A percentile compares a stretch with the other conserved stretches of the same genome.
Evolutionary conservation across 1,284 basidiomycete species (phyloP).

Genomic region (Cryptococcus maquisensis): DNA sequence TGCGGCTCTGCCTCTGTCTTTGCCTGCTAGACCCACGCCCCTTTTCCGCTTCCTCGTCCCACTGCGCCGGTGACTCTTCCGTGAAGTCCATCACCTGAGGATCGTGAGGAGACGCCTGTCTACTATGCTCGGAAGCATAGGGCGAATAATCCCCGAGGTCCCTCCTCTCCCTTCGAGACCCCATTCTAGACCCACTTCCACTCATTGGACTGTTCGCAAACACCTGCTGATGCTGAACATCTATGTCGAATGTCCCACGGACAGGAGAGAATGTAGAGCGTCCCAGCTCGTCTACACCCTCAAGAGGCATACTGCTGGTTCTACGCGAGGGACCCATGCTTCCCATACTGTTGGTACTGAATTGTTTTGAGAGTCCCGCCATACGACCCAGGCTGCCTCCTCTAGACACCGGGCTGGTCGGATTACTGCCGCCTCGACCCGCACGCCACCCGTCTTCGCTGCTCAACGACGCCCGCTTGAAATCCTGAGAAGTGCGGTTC

Average conservation of each 20-base stretch:
- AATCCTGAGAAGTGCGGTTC: slow-evolving; percentile 14
- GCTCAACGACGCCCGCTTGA: slow-evolving; percentile 3
- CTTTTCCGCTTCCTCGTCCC: background rate
- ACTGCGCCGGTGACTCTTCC: background rate
- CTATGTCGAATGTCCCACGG: slow-evolving; percentile 4
- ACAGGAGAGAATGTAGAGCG: background rate
- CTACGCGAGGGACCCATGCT: slow-evolving; percentile 1
- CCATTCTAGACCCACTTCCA: background rate
- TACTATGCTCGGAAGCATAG: too few species aligned
- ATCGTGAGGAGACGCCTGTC: too few species aligned
- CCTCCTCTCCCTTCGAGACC: background rate
- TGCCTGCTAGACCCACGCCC: too few species aligned
- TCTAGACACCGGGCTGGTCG: background rate
- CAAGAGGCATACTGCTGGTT: slow-evolving; percentile 3
- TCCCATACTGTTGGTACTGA: background rate
- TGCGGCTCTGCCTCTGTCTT: too few species aligned
- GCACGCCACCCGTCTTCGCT: background rate
- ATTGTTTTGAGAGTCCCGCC: background rate
- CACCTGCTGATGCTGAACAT: background rate
- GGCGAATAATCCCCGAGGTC: background rate
- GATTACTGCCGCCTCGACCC: background rate
- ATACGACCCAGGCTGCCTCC: background rate
- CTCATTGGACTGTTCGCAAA: background rate
- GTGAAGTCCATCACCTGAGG: background rate
- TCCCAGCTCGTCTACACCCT: background rate